Evolutionary conservation across 768 basidiomycete genomes (phyloP).

Genomic region (Rhodotorula babjevae): DNA sequence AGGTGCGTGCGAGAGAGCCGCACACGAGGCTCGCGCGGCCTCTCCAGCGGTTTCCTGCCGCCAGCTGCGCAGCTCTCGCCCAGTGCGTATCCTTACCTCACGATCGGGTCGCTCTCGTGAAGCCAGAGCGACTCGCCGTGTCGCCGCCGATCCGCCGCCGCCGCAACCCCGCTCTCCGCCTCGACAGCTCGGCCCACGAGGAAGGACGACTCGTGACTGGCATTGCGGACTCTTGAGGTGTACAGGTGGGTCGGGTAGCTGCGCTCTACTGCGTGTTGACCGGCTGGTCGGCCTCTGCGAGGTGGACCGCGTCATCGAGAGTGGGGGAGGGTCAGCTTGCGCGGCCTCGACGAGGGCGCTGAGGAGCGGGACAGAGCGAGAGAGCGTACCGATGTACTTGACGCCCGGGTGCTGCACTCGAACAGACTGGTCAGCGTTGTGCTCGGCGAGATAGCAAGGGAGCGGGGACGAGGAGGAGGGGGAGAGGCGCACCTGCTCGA

Average conservation of each 20-base stretch:
- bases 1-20: too few species aligned
- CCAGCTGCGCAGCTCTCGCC: too few species aligned
- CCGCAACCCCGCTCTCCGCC: too few species aligned
- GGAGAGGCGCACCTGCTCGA: constrained; percentile 24
- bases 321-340: background rate
- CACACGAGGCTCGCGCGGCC: too few species aligned
- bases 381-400: constrained; percentile 32
- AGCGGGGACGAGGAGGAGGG: too few species aligned
- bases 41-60: too few species aligned
- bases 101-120: too few species aligned
- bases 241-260: background rate
- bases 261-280: background rate
- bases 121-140: too few species aligned
- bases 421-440: background rate
- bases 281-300: constrained; percentile 1
- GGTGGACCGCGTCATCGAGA: background rate
- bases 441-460: too few species aligned
- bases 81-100: too few species aligned
- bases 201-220: background rate
- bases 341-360: background rate
- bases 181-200: too few species aligned
- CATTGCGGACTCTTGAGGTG: background rate
- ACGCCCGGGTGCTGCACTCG: constrained; percentile 16
- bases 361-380: background rate
- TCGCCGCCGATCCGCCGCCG: too few species aligned